Percentiles rank a stretch among this genome's conserved stretches.
phyloP scores from a whole-genome alignment of 768 basidiomycete species.

The Dentipellis fragilis region DNA sequence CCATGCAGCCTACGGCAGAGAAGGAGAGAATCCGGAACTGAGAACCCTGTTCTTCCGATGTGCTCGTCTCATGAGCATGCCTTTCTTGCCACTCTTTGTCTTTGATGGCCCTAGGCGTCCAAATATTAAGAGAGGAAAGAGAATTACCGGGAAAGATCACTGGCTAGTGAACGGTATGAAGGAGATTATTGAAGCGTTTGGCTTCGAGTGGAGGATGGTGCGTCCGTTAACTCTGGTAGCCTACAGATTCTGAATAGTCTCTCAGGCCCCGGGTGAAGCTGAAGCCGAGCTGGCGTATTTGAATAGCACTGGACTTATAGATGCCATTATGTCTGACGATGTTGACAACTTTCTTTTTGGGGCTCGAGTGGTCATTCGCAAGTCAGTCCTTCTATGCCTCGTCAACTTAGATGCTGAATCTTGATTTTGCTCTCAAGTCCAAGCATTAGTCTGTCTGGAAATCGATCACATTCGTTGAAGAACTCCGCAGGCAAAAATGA shows the following conservation, averaged over 20 bases:
- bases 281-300: slow-evolving; percentile 90
- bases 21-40: slow-evolving; percentile 83
- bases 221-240: slow-evolving; percentile 16
- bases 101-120: slow-evolving; percentile 88
- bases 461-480: slow-evolving; percentile 49
- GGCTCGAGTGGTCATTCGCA: slow-evolving; percentile 73
- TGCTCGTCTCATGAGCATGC: slow-evolving; percentile 62
- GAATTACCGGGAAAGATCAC: slow-evolving; percentile 48
- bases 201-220: slow-evolving; percentile 68
- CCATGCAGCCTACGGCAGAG: slow-evolving; percentile 62
- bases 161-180: slow-evolving; percentile 72
- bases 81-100: slow-evolving; percentile 82
- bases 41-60: slow-evolving; percentile 82
- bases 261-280: slow-evolving; percentile 84
- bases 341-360: slow-evolving; percentile 91
- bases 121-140: slow-evolving; percentile 68
- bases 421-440: slow-evolving; percentile 29
- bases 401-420: not conserved
- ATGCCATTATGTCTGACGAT: slow-evolving; percentile 86
- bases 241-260: not conserved
- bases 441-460: slow-evolving; percentile 65
- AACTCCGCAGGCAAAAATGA: slow-evolving; percentile 65
- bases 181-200: slow-evolving; percentile 67
- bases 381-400: slow-evolving; percentile 33
- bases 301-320: slow-evolving; percentile 72